Percentiles rank a stretch among this genome's conserved stretches.
phyloP scores from a whole-genome alignment of 1,284 basidiomycete genomes.

The Hypsizygus ulmarius region DNA sequence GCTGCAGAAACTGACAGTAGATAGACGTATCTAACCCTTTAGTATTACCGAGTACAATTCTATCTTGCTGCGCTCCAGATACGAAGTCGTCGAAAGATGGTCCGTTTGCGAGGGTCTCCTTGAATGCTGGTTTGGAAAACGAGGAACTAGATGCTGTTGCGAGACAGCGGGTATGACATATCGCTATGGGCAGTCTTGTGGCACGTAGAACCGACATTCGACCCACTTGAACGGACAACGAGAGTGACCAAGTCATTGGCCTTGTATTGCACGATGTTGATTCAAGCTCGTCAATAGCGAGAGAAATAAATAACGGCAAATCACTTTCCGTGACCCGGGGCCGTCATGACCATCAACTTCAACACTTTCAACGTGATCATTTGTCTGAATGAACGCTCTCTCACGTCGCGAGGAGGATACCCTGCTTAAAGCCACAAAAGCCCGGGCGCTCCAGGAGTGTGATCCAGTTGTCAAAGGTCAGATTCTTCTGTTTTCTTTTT shows the following conservation, averaged over 20 bases:
- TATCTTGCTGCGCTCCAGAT: conserved; percentile 56
- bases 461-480: conserved; percentile 74
- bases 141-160: conserved; percentile 53
- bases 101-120: conserved; percentile 63
- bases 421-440: conserved; percentile 79
- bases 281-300: no score
- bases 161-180: conserved; percentile 31
- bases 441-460: conserved; percentile 76
- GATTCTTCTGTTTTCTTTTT: neutral
- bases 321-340: no score
- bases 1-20: neutral
- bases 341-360: no score
- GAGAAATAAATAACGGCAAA: no score
- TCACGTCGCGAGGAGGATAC: conserved; percentile 88
- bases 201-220: conserved; percentile 7
- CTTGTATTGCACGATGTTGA: neutral
- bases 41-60: conserved; percentile 78
- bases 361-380: neutral
- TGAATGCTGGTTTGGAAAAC: conserved; percentile 46
- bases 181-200: conserved; percentile 4
- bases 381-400: conserved; percentile 73
- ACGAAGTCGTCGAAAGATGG: conserved; percentile 88
- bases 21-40: conserved; percentile 52
- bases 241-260: neutral
- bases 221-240: conserved; percentile 7